These are phyloP conservation scores for Sarcomyxa edulis DNA, from an alignment of 768 basidiomycete species.

Conservation along the genomic window DNA sequence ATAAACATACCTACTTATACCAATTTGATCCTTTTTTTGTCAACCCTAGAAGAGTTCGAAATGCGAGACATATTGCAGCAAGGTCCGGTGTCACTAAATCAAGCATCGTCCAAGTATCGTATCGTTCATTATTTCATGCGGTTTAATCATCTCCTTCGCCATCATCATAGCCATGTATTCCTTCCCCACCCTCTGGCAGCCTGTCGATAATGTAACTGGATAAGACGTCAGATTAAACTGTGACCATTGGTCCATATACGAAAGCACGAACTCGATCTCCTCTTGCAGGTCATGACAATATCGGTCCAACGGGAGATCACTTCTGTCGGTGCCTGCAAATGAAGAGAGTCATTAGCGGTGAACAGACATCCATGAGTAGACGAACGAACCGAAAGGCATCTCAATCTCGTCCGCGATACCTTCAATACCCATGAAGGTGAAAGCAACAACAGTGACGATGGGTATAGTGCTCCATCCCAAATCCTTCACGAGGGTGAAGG, in stretches of 20 bases:
- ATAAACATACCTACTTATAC: no score
- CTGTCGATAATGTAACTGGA: slow-evolving; percentile 63
- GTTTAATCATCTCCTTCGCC: slow-evolving; percentile 75
- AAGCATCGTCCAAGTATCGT: no score
- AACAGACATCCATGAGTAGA: not conserved
- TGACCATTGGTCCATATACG: not conserved
- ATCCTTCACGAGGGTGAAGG: slow-evolving; percentile 79
- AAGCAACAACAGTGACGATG: slow-evolving; percentile 81
- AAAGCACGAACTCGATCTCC: slow-evolving; percentile 64
- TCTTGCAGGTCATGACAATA: slow-evolving; percentile 85
- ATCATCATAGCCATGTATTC: slow-evolving; percentile 69
- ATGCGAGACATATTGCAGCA: no score
- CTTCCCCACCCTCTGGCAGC: slow-evolving; percentile 71
- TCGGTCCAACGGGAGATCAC: slow-evolving; percentile 75
- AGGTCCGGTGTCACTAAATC: no score
- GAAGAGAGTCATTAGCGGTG: not conserved
- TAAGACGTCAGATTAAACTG: slow-evolving; percentile 10
- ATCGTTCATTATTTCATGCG: slow-evolving; percentile 7
- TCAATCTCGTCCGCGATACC: slow-evolving; percentile 95
- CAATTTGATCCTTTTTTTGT: no score
- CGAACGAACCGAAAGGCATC: slow-evolving; percentile 78
- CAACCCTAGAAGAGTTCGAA: no score
- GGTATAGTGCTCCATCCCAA: slow-evolving; percentile 82
- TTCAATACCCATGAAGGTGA: slow-evolving; percentile 91
- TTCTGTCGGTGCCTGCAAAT: slow-evolving; percentile 47